These are phyloP conservation scores for Dioscorea cayenensis DNA, from an alignment of 116 monocot genomes.

Conservation along the genomic window DNA sequence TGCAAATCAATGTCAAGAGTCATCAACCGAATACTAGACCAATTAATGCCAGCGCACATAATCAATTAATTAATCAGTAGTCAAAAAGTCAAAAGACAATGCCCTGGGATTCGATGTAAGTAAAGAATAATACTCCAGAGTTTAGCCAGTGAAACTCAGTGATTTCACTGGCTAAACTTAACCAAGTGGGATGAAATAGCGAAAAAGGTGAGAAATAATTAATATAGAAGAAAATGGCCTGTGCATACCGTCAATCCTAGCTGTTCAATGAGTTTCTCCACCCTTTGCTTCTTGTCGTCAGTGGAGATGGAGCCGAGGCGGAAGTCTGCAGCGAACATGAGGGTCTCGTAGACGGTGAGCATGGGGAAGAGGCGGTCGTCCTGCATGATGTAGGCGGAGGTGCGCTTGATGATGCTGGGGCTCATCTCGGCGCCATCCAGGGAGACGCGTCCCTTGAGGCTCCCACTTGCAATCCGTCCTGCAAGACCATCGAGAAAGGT, in stretches of 20 bases:
- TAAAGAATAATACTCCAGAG: too few relatives aligned
- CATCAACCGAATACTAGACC: too few relatives aligned
- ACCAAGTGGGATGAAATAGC: too few relatives aligned
- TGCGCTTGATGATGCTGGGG: slow-evolving; percentile 33
- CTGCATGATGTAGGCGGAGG: slow-evolving; percentile 49
- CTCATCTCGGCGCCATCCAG: slow-evolving; percentile 43
- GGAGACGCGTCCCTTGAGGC: slow-evolving; percentile 28
- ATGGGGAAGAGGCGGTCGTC: slow-evolving; percentile 49
- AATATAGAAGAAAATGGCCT: background rate
- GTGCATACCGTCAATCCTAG: slow-evolving; percentile 24
- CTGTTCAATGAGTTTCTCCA: slow-evolving; percentile 42
- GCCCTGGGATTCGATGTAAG: too few relatives aligned
- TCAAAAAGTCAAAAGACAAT: too few relatives aligned
- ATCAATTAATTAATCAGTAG: too few relatives aligned
- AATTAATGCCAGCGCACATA: too few relatives aligned
- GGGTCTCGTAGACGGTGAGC: slow-evolving; percentile 49
- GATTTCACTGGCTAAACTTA: too few relatives aligned
- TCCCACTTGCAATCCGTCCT: slow-evolving; percentile 37
- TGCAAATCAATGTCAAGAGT: background rate
- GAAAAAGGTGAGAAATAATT: background rate
- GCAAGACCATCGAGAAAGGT: slow-evolving; percentile 47
- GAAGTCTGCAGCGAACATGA: slow-evolving; percentile 50
- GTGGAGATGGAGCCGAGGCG: slow-evolving; percentile 29
- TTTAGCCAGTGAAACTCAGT: background rate
- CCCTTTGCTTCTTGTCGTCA: slow-evolving; percentile 22